Percentiles rank a stretch among this genome's conserved stretches.
Conservation (phyloP, 805 yeast genomes). For the Saccharomycopsis synnaedendra region DNA sequence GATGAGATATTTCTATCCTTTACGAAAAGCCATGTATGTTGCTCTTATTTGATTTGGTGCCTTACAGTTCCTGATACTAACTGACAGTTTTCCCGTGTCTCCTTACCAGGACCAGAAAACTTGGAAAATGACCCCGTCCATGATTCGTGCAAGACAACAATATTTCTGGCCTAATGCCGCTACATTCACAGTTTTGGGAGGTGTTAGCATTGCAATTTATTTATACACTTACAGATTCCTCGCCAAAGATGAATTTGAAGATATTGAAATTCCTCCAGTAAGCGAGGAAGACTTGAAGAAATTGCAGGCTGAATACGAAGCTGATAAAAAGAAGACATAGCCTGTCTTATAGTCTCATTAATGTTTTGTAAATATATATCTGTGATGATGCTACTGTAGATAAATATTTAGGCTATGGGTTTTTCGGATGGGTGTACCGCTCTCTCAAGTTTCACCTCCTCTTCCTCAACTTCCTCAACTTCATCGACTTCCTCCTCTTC, state of each 20-base stretch:
- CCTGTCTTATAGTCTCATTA: too few relatives aligned
- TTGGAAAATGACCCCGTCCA: constrained; percentile 86
- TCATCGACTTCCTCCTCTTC: too few relatives aligned
- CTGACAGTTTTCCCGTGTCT: constrained; percentile 20
- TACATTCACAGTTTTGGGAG: constrained; percentile 44
- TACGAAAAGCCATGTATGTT: constrained; percentile 1
- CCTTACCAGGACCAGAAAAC: constrained; percentile 54
- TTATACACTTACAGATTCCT: constrained; percentile 52
- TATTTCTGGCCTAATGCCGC: constrained; percentile 69
- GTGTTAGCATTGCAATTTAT: constrained; percentile 62
- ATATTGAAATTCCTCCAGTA: constrained; percentile 91
- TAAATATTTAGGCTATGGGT: too few relatives aligned
- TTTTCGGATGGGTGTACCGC: too few relatives aligned
- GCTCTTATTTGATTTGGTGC: too few relatives aligned
- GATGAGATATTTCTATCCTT: neutral
- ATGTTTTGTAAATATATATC: too few relatives aligned
- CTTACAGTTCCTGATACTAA: too few relatives aligned
- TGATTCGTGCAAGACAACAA: constrained; percentile 82
- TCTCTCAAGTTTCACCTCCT: too few relatives aligned
- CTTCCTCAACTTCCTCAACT: too few relatives aligned
- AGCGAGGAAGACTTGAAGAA: constrained; percentile 63
- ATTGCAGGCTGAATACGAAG: constrained; percentile 64
- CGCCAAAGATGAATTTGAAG: constrained; percentile 72
- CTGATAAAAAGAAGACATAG: constrained; percentile 19
- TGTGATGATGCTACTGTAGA: too few relatives aligned